These are phyloP conservation scores for Solanum pennellii DNA, from an alignment of 257 asterid species.

Conservation along the genomic window DNA sequence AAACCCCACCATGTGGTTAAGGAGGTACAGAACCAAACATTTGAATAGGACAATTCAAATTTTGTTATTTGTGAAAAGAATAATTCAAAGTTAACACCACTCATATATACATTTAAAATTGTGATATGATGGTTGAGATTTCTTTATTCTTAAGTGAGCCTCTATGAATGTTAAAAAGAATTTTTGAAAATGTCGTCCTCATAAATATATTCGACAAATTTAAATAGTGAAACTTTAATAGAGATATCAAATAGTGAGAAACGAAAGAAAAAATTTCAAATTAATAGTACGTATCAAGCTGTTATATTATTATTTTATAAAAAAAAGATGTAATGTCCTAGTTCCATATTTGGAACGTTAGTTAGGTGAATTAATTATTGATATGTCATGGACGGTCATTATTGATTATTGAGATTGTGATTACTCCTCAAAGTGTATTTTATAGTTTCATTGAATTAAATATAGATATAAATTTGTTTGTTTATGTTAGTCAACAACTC, in stretches of 20 bases:
- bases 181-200: no score
- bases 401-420: neutral
- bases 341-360: neutral
- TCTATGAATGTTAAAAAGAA: no score
- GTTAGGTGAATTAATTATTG: neutral
- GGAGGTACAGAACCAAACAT: neutral
- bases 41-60: neutral
- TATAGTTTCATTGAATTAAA: neutral
- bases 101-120: neutral
- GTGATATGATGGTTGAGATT: neutral
- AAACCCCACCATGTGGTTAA: neutral
- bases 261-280: neutral
- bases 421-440: neutral
- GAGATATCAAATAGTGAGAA: accelerated
- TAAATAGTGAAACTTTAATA: accelerated
- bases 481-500: neutral
- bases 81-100: neutral
- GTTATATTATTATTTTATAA: no score
- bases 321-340: neutral
- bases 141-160: accelerated
- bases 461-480: neutral
- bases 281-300: no score
- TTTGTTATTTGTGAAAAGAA: neutral
- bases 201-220: neutral
- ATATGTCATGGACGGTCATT: neutral